Conservation (phyloP, 2,329 filamentous ascomycete genomes). For the Chrysoporthe deuterocubensis region DNA sequence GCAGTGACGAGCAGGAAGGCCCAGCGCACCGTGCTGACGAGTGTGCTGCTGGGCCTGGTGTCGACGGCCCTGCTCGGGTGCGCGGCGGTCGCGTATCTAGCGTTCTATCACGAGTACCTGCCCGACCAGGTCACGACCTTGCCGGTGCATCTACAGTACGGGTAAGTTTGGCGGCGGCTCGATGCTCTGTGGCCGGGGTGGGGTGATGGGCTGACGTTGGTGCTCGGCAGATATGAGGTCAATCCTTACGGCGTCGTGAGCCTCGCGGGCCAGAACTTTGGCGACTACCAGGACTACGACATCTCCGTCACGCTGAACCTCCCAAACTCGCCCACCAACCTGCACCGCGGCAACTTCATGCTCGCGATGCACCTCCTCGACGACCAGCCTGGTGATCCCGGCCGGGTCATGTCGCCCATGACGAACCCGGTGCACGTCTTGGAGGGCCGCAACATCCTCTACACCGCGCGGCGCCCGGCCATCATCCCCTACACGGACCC, state of each 20-base stretch:
- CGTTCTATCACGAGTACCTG: slow-evolving; percentile 61
- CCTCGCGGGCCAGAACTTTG: slow-evolving; percentile 57
- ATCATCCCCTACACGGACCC: slow-evolving; percentile 80
- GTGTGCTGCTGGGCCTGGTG: slow-evolving; percentile 47
- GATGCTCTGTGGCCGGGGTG: not conserved
- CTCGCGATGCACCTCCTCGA: slow-evolving; percentile 74
- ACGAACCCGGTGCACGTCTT: slow-evolving; percentile 39
- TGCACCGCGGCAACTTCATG: slow-evolving; percentile 91
- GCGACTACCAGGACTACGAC: slow-evolving; percentile 81
- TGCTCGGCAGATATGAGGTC: slow-evolving; percentile 45
- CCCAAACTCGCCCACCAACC: slow-evolving; percentile 77
- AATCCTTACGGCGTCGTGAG: slow-evolving; percentile 58
- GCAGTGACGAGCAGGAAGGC: slow-evolving; percentile 54
- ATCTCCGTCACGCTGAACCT: slow-evolving; percentile 75
- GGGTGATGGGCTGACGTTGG: slow-evolving; percentile 3
- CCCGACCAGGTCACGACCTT: slow-evolving; percentile 57
- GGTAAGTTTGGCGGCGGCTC: slow-evolving; percentile 43
- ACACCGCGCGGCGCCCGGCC: slow-evolving; percentile 72
- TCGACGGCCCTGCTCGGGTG: slow-evolving; percentile 51
- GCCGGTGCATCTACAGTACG: slow-evolving; percentile 63
- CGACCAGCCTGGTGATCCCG: slow-evolving; percentile 34
- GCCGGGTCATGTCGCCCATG: slow-evolving; percentile 13
- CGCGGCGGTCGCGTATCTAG: slow-evolving; percentile 52
- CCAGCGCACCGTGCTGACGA: slow-evolving; percentile 54
- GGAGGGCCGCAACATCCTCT: slow-evolving; percentile 51